Evolutionary conservation across 108 stramenopile species (phyloP).

Genomic region (Nitzschia sp.): DNA sequence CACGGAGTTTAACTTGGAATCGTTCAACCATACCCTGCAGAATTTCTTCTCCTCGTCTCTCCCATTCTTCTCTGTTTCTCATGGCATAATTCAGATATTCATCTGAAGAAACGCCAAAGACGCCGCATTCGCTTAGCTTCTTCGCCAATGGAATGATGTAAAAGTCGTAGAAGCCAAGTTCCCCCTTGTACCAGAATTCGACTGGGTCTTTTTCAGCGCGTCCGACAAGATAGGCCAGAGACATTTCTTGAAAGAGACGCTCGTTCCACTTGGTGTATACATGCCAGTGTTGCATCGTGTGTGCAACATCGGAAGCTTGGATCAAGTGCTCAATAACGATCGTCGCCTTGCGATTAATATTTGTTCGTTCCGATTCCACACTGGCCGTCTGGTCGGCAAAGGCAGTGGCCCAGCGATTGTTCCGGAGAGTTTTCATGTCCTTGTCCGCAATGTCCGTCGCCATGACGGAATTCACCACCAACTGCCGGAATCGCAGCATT

Average conservation of each 20-base stretch:
- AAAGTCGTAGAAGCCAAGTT: constrained; percentile 21
- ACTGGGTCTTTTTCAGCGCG: constrained; percentile 13
- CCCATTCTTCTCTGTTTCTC: neutral
- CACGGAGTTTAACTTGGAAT: neutral
- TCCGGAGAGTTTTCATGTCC: constrained; percentile 10
- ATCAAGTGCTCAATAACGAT: constrained; percentile 25
- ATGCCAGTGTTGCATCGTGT: constrained; percentile 33
- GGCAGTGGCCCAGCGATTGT: constrained; percentile 27
- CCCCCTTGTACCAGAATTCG: constrained; percentile 21
- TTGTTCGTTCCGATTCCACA: neutral
- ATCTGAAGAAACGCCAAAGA: constrained; percentile 18
- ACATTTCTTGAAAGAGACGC: constrained; percentile 21
- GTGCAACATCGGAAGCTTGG: constrained; percentile 23
- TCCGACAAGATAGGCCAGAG: constrained; percentile 1
- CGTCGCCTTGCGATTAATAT: constrained; percentile 19
- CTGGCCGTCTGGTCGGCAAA: neutral
- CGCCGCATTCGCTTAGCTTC: constrained; percentile 24
- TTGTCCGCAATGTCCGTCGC: constrained; percentile 28
- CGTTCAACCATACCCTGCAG: constrained; percentile 1
- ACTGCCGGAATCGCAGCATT: constrained; percentile 12
- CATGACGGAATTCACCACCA: constrained; percentile 26
- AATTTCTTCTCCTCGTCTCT: neutral
- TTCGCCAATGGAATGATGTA: constrained; percentile 26
- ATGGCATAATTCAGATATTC: constrained; percentile 12
- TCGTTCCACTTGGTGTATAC: constrained; percentile 24